Base-by-base conservation (phyloP, 306 rosid species). In the Acacia melanoxylon region DNA sequence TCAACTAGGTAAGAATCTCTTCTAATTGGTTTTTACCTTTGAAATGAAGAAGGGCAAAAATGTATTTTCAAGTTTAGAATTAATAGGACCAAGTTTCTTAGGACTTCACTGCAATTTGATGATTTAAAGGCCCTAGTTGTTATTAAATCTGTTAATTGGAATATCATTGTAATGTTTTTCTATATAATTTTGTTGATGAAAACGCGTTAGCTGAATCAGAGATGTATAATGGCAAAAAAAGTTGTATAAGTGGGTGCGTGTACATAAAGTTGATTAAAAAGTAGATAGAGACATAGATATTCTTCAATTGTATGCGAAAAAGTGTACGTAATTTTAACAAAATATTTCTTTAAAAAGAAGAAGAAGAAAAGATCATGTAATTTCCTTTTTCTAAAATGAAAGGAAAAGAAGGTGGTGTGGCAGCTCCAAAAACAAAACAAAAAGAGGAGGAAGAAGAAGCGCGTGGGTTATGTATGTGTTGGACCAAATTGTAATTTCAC, bases 41-140 rank as follows among this genome's bases (percentile, higher is more conserved):
- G 4, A 33, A 33, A 33, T 33, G 37, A 33, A 4, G 37, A 33
- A 4, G 37, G 37, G 37, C 6, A 33, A 4, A 33, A 33, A 33
- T 33, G 5, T 33, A 33, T 33, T 33, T 33, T 33, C 40, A 35
- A 35, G 7, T 35, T 35, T 35, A 35, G 6, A 35, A 35, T 35
- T 5, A 35, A 35, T 35, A 35, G 40, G 7, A 35, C 7, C 40
- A 0, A 35, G 7, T 35, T 5, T 1, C 0, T 35, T 35, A 35
- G 7, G 0, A 35, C 40, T 35, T 35, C 40, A 33, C 37, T 33
- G 37, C 4, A 35, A 35, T 35, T 35, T 35, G 7, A 35, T 35
- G 40, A 35, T 35, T 35, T 5, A 0, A 35, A 35, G 8, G 1
- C 1, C 0, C 1, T 3, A 33, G 2, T 3, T 35, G 0, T 35